Percentiles rank a stretch among this genome's conserved stretches.
phyloP scores from a whole-genome alignment of 345 rosid species.

The Fremontodendron californicum region DNA sequence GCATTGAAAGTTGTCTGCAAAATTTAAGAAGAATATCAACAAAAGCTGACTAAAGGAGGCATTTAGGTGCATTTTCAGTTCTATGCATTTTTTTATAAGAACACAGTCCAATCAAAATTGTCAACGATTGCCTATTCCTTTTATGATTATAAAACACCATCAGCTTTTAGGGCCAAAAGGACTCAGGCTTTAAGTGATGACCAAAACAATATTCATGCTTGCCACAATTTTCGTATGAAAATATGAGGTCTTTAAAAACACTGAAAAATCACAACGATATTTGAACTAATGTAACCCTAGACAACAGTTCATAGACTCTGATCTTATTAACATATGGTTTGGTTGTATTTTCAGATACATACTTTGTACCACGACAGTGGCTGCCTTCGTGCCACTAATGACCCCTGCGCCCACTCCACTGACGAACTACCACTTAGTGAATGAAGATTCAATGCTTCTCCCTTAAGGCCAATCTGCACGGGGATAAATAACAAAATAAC shows the following conservation, averaged over 20 bases:
- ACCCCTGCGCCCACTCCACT: slow-evolving; percentile 88
- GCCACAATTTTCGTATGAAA: background rate
- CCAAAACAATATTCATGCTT: background rate
- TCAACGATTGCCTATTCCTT: background rate
- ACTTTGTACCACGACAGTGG: slow-evolving; percentile 97
- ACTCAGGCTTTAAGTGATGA: background rate
- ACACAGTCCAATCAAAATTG: background rate
- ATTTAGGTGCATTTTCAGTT: background rate
- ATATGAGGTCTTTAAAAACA: background rate
- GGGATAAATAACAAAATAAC: slow-evolving; percentile 4
- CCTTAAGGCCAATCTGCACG: slow-evolving; percentile 85
- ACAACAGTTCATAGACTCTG: background rate
- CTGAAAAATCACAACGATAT: background rate
- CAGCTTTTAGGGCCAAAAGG: background rate
- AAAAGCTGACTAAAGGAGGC: background rate
- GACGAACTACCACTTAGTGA: slow-evolving; percentile 79
- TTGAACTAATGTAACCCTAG: background rate
- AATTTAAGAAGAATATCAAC: slow-evolving; percentile 12
- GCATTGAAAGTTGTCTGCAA: slow-evolving; percentile 81
- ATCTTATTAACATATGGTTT: background rate
- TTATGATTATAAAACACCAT: background rate
- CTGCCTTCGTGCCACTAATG: slow-evolving; percentile 69
- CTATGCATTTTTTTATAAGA: background rate
- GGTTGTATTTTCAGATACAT: slow-evolving; percentile 20
- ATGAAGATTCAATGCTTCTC: slow-evolving; percentile 88